Base-by-base conservation (phyloP, 1,284 basidiomycete species). In the Laetiporus sulphureus region DNA sequence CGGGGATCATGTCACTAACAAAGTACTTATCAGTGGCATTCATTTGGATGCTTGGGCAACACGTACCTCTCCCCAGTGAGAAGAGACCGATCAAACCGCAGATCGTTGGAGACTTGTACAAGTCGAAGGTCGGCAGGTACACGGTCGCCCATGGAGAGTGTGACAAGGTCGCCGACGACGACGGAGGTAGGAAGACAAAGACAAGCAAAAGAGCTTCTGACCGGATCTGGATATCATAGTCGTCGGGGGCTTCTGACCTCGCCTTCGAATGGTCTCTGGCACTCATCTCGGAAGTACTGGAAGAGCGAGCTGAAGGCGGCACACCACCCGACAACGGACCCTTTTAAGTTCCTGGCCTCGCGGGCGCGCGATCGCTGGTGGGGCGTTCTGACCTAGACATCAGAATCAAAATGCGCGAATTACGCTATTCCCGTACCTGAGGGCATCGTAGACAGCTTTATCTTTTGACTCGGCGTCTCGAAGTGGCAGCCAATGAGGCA, bases 11-110 rank as follows among this genome's bases (percentile, higher is more conserved):
- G 41, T 81, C 73, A 31, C 54, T 56, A n/a, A 29, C 13, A 5
- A 18, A 18, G 32, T 30, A 2, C 15, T 24, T 15, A 23, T 22
- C 16, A 25, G 36, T 4, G 5, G 22, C 3, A 18, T 10, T 23
- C 38, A 33, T n/a, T 3, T 19, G 12, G 10, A 16, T 3, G 8
- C 23, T 3, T 15, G 18, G 29, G 22, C n/a, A 33, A 34, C 19
- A 22, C 22, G 33, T 8, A 66, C 63, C 72, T 62, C 57, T 75
- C 72, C 25, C 80, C 80, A 0, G 80, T 84, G 30, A 83, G 65
- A n/a, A 83, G 70, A 2, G 77, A 71, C 22, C 78, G 70, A 52
- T 83, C 80, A 40, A 83, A 73, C 36, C 71, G 70, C 41, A 79
- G 60, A 49, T 83, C 79, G 21, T 64, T 62, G 13, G 66, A 68